Evolutionary conservation across 768 basidiomycete genomes (phyloP).

Genomic region (Mycena alexandri): DNA sequence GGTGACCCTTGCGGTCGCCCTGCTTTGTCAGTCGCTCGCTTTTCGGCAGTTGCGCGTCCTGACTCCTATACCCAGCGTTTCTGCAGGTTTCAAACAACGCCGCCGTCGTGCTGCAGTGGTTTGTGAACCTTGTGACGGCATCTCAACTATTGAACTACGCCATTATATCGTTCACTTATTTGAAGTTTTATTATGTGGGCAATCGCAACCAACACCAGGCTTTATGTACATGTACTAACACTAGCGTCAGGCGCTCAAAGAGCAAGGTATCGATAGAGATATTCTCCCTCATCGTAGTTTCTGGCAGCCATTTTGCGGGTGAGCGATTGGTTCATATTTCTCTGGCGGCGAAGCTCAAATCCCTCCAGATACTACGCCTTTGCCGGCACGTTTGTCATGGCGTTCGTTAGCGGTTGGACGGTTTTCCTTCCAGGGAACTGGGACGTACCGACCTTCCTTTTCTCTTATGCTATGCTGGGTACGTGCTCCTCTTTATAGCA

Average conservation of each 20-base stretch:
- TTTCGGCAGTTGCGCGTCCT: background rate
- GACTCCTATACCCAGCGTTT: conserved; percentile 50
- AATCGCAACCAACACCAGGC: background rate
- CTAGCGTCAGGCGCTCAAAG: conserved; percentile 54
- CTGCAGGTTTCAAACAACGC: conserved; percentile 63
- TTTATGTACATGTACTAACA: background rate
- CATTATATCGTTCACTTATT: conserved; percentile 61
- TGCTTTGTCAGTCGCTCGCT: conserved; percentile 46
- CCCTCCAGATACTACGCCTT: conserved; percentile 58
- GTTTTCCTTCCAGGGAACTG: conserved; percentile 67
- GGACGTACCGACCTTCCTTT: conserved; percentile 62
- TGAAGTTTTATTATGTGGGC: conserved; percentile 61
- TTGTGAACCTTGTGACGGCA: conserved; percentile 63
- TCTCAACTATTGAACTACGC: conserved; percentile 64
- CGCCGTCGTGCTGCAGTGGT: conserved; percentile 63
- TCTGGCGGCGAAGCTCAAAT: background rate
- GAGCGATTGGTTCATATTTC: conserved; percentile 24
- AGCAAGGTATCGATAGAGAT: conserved; percentile 59
- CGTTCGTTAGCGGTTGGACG: conserved; percentile 61
- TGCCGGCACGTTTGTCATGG: conserved; percentile 58
- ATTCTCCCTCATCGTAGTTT: conserved; percentile 58
- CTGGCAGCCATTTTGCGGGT: conserved; percentile 68
- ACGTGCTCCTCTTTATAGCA: background rate
- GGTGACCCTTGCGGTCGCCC: conserved; percentile 54
- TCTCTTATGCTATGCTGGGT: conserved; percentile 63